Evolutionary conservation across 2,329 filamentous ascomycete genomes (phyloP), one percentile per base, ranked within the genome.

Genomic region (Aspergillus quadricinctus): DNA sequence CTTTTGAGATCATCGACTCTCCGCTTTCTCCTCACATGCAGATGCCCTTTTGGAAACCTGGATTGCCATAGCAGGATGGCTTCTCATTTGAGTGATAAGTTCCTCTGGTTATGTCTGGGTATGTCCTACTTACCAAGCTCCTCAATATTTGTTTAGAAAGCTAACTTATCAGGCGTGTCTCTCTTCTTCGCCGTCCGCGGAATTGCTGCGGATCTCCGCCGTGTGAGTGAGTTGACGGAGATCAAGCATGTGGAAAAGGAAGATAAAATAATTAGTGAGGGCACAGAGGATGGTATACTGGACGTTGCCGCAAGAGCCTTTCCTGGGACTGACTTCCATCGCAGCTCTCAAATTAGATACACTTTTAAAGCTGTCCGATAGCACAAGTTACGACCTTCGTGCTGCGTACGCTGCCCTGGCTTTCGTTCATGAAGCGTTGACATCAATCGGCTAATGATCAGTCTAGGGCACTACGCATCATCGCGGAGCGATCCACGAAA

Each of bases 201-300:
- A 48, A 67, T 88, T 53, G 81, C 85, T 59, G 80, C 86, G 43
- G 82, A 76, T 57, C 69, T 77, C 27, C 68, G 69, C 53, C 70
- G 67, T 56, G 71, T 76, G 27, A 69, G 69, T 51, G 67, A 73
- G 52, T 63, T 76, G 61, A 75, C 87, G 61, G 81, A 86, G 71
- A 83, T 94, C 66, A 84, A 84, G 57, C 81, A 84, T 37, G 69
- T 78, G 40, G 83, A 85, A 57, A 85, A 85, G 37, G 87, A 88
- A 69, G 83, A 88, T 51, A 83, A 87, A 63, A 89, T 89, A 69
- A 88, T 90, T 61, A 88, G 85, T 14, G 86, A 91, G 69, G 85
- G 88, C 25, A 89, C 87, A 2, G 88, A 92, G 66, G 88, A 91
- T 67, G 83, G 76, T 77, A 64, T 29, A 57, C 53, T 46, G 57